Conservation (phyloP, 176 grass and related monocot genomes). For the Oryza australiensis region DNA sequence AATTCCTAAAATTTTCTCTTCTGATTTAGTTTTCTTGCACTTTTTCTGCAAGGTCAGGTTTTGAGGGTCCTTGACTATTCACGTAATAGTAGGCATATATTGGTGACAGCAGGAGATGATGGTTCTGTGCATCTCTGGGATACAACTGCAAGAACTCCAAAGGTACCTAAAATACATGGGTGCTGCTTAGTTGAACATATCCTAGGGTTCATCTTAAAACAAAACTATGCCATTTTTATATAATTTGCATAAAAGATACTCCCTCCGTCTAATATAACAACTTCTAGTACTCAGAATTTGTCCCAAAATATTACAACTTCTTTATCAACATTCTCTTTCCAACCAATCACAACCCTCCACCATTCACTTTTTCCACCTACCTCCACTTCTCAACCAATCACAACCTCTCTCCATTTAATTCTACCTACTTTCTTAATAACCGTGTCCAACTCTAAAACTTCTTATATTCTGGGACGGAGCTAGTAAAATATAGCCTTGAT, state of each 20-base stretch:
- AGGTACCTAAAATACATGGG: constrained; percentile 52
- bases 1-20: constrained; percentile 14
- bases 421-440: too few species aligned
- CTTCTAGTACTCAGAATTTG: too few species aligned
- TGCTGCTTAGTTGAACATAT: constrained; percentile 23
- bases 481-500: constrained; percentile 11
- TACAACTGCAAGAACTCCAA: constrained; percentile 83
- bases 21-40: constrained; percentile 28
- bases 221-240: constrained; percentile 17
- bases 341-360: too few species aligned
- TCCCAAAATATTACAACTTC: too few species aligned
- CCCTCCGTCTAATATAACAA: too few species aligned
- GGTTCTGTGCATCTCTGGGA: constrained; percentile 99
- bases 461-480: too few species aligned
- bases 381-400: too few species aligned
- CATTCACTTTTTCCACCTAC: too few species aligned
- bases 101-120: constrained; percentile 92
- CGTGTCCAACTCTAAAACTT: too few species aligned
- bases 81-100: constrained; percentile 78
- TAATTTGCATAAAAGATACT: constrained; percentile 2
- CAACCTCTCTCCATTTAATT: too few species aligned
- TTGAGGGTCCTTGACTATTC: constrained; percentile 98
- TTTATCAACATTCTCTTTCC: too few species aligned
- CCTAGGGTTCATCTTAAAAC: constrained; percentile 7
- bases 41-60: constrained; percentile 66